These are phyloP conservation scores for Mortierella alpina DNA, from an alignment of 192 early-diverging fungal genomes.

Conservation along the genomic window DNA sequence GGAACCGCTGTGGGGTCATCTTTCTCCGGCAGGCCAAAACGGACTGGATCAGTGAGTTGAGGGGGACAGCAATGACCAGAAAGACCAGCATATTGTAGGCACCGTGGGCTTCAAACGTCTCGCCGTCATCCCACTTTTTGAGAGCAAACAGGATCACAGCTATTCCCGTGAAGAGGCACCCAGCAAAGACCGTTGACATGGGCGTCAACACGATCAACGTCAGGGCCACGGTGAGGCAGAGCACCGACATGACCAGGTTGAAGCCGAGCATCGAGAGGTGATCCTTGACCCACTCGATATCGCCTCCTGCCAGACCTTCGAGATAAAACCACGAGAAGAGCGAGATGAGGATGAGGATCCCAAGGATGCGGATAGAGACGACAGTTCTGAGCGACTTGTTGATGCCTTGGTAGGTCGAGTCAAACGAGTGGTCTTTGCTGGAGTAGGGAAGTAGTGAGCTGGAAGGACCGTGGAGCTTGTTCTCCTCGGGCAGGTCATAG, in stretches of 20 bases:
- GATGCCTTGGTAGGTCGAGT: background rate
- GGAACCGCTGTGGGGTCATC: constrained; percentile 35
- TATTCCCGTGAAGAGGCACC: constrained; percentile 12
- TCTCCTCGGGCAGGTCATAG: background rate
- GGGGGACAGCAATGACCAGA: constrained; percentile 58
- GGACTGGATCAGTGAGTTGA: constrained; percentile 57
- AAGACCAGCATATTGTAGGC: constrained; percentile 70
- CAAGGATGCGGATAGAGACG: constrained; percentile 34
- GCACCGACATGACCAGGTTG: constrained; percentile 55
- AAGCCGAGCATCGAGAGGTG: constrained; percentile 59
- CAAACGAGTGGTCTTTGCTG: background rate
- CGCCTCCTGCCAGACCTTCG: constrained; percentile 55
- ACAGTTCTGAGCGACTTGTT: background rate
- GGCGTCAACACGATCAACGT: constrained; percentile 56
- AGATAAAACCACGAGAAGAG: constrained; percentile 50
- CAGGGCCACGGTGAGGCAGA: constrained; percentile 55
- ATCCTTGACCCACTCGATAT: constrained; percentile 61
- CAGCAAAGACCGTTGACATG: constrained; percentile 49
- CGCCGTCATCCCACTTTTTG: constrained; percentile 66
- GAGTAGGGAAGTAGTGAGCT: constrained; percentile 1
- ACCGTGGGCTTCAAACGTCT: constrained; percentile 66
- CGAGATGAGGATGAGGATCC: constrained; percentile 37
- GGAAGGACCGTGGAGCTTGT: background rate
- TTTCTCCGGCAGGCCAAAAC: constrained; percentile 34
- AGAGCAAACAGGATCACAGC: constrained; percentile 30